Evolutionary conservation across 1,284 basidiomycete species (phyloP), one percentile per base, ranked within the genome.

Genomic region (Veloboletus limbatus): DNA sequence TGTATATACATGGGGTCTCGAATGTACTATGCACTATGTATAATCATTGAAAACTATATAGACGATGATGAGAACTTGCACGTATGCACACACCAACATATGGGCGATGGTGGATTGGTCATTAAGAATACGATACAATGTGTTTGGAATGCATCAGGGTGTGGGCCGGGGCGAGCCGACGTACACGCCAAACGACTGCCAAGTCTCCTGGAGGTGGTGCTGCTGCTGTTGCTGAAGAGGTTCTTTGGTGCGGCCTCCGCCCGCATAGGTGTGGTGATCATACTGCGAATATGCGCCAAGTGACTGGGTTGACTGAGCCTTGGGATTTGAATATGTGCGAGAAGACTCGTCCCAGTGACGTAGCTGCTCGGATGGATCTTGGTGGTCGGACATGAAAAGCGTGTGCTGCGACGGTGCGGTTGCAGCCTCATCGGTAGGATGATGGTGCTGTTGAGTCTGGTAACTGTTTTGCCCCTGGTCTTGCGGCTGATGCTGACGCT

Each of bases 141-240:
- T 28, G 13, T 7, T 40, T 13, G 14, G 21, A 30, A 8, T 3
- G 38, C 18, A 9, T 47, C 42, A 59, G 0, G 34, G 22, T 6
- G 45, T 22, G 2, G 52, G 46, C 13, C 40, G 40, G 1, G 63
- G 54, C 4, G 66, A 67, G 24, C 64, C 63, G 31, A 79, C 71
- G 54, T 78, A 76, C 45, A 69, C 67, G 67, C 78, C 77, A 59
- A 78, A 81, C 31, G 71, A 68, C 54, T 74, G 71, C 79, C 79
- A 81, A 3, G 78, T 80, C 57, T 79, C 78, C 56, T 81, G 79
- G 24, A 81, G 56, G 24, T 71, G 69, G 16, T 63, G 65, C 54
- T 79, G 74, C 17, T 79, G 46, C 0, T 48, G 45, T 6, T 52
- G 55, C 22, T 52, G 50, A 25, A 33, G 35, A 9, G 47, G 45